A percentile compares a stretch with the other conserved stretches of the same genome.
Evolutionary conservation across 257 asterid species (phyloP).

Genomic region (Penstemon eatonii): DNA sequence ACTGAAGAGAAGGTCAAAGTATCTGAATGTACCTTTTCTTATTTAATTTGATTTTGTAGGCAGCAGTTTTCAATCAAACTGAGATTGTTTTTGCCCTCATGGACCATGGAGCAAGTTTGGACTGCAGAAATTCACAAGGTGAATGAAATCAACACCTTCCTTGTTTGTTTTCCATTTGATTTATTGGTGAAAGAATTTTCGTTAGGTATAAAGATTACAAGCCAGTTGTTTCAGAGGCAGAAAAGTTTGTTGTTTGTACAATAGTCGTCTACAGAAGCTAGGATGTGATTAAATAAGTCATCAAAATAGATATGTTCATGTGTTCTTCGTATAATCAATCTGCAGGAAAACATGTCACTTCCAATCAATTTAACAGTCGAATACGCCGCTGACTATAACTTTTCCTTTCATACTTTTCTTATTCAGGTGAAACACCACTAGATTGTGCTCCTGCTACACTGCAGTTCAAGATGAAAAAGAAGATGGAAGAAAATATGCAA

Average conservation of each 20-base stretch:
- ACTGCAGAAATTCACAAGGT: constrained; percentile 90
- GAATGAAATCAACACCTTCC: constrained; percentile 28
- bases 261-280: constrained; percentile 20
- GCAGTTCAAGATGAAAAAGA: constrained; percentile 89
- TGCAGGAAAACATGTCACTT: constrained; percentile 15
- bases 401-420: constrained; percentile 21
- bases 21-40: constrained; percentile 23
- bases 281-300: constrained; percentile 8
- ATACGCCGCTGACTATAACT: constrained; percentile 2
- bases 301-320: neutral
- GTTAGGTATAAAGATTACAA: constrained; percentile 15
- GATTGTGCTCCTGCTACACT: constrained; percentile 97
- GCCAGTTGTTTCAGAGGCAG: neutral
- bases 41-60: constrained; percentile 47
- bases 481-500: constrained; percentile 55
- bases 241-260: neutral
- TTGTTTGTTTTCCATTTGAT: constrained; percentile 10
- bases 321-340: constrained; percentile 16
- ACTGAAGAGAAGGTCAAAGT: constrained; percentile 1
- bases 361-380: no score
- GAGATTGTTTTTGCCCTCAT: constrained; percentile 90
- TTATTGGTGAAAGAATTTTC: constrained; percentile 17
- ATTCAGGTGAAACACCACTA: constrained; percentile 88
- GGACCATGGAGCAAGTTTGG: constrained; percentile 76
- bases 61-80: constrained; percentile 91